Evolutionary conservation across 2,329 filamentous ascomycete genomes (phyloP), one percentile per base, ranked within the genome.

Genomic region (Pyrenophora graminea): DNA sequence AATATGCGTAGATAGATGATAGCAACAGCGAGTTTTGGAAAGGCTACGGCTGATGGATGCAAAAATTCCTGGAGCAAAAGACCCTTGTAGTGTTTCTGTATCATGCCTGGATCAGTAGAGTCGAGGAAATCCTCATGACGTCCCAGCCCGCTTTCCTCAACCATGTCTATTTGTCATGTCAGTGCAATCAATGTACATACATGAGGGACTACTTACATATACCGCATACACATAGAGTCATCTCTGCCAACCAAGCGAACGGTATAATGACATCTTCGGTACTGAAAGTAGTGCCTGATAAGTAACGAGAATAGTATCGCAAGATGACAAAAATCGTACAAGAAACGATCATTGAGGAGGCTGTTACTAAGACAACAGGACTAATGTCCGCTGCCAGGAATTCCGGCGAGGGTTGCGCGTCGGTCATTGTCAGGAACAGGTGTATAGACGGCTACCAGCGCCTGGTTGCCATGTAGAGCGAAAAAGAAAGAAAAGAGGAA

Each of bases 11-110:
- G 51, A 32, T 62, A 68, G 6, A 69, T 50, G 4, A 66, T 34
- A 4, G 64, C 54, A 4, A 69, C 59, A 10, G 50, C 52, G 21
- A 68, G 54, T 19, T 69, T 69, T 1, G 67, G 59, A 33, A 69
- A 64, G 5, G 62, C 64, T 5, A 68, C 64, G 9, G 67, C 63
- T 8, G 61, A 51, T 10, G 61, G 57, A 47, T 68, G 62, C 2
- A 68, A 38, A 7, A 63, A n/a, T 46, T 69, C 66, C 32, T 55
- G 39, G 13, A 65, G 40, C 50, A 64, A 54, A 23, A 68, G 54
- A 39, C 60, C 63, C 56, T 63, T 67, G 51, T 55, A 60, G 39
- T 65, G 57, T 23, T 59, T 45, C 4, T 43, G 21, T 32, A 67
- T 48, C 31, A 34, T 62, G 3, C 9, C 27, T 2, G 60, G 58